A percentile compares a stretch with the other conserved stretches of the same genome.
phyloP scores from a whole-genome alignment of 805 yeast species.

The Sugiyamaella marilandica region DNA sequence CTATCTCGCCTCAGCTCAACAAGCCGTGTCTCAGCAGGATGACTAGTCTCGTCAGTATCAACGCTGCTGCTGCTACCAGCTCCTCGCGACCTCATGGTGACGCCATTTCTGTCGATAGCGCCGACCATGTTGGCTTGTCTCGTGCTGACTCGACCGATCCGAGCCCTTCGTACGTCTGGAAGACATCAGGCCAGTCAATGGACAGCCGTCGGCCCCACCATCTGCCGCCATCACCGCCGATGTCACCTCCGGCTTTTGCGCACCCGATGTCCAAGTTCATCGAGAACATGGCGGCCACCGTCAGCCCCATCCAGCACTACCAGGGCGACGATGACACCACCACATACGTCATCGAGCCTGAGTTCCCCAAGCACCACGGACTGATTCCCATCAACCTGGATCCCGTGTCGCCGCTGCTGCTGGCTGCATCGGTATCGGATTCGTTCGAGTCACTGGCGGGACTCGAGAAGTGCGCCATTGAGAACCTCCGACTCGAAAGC shows the following conservation, averaged over 20 bases:
- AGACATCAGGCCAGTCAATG: neutral
- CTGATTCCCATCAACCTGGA: conserved; percentile 19
- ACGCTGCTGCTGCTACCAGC: neutral
- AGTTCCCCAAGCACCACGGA: conserved; percentile 9
- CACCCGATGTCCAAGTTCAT: conserved; percentile 6
- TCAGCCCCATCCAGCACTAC: neutral
- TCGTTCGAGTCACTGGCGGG: conserved; percentile 13
- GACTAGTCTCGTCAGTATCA: neutral
- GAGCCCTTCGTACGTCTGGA: conserved; percentile 1
- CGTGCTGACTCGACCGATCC: neutral
- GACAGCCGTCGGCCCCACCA: neutral
- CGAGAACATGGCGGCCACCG: conserved; percentile 5
- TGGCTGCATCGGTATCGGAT: conserved; percentile 14
- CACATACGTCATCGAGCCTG: neutral
- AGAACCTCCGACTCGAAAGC: conserved; percentile 17
- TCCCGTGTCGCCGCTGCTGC: conserved; percentile 20
- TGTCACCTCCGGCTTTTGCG: conserved; percentile 11
- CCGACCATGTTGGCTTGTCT: neutral
- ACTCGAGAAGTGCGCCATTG: conserved; percentile 14
- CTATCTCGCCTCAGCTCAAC: neutral
- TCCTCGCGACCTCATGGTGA: neutral
- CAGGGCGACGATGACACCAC: neutral
- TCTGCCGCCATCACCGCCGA: conserved; percentile 10
- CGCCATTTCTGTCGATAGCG: neutral
- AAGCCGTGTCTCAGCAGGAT: neutral